Evolutionary conservation across 345 rosid genomes (phyloP), one percentile per base, ranked within the genome.

Genomic region (Punica granatum): DNA sequence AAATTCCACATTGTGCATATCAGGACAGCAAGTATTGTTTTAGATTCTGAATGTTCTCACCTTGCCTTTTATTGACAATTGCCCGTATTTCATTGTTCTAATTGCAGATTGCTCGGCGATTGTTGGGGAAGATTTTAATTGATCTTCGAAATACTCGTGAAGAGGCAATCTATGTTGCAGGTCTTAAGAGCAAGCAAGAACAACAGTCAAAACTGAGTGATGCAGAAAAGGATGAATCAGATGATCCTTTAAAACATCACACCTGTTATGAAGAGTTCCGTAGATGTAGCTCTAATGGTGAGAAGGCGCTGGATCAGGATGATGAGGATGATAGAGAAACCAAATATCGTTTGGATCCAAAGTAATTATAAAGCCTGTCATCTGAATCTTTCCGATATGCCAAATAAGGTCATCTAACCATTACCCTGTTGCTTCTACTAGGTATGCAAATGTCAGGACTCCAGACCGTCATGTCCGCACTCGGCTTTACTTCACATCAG

Each of bases 381-480:
- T 37, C 41, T 37, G 41, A 37, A 37, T 37, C 49, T 65, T 51
- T 30, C 44, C 35, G 31, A 41, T 64, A 43, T 21, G 23, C n/a
- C n/a, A n/a, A n/a, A n/a, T 41, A 33, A 44, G 23, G 35, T 19
- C 35, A 25, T 60, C 33, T 54, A 31, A 72, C 66, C 26, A 65
- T 72, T 43, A 19, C 63, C 37, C 39, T n/a, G 58, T 63, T 75
- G 62, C 66, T 64, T 60, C 73, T 67, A 4, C 41, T 4, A 95
- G 99, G 84, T 95, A 95, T 73, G 99, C 99, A 63, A 92, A 92
- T 82, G 99, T 95, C 72, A 90, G 67, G 85, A 88, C 92, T n/a
- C 99, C 99, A 33, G 99, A 92, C 64, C 97, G 98, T 58, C 99
- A 95, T 69, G 89, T 95, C 63, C 86, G 98, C 60, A 95, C 98